Percentiles rank a stretch among this genome's conserved stretches.
Evolutionary conservation across 441 rosid species (phyloP).

Genomic region (Arabidopsis hybrid): DNA sequence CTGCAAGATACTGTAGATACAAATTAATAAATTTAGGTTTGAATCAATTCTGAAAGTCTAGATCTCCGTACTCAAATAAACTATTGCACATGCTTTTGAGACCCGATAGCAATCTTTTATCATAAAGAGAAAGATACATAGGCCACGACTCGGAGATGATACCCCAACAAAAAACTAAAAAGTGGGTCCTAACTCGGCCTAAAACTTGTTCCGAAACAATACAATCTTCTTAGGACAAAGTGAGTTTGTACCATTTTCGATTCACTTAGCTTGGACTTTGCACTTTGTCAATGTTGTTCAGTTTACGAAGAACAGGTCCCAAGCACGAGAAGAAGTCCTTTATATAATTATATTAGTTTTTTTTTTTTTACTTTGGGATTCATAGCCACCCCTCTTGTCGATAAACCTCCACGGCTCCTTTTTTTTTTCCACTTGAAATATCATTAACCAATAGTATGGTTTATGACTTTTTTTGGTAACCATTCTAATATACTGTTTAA

Average conservation of each 20-base stretch:
- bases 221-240: constrained; percentile 40
- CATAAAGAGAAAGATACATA: constrained; percentile 5
- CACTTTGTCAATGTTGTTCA: constrained; percentile 38
- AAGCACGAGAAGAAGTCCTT: constrained; percentile 42
- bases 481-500: not conserved
- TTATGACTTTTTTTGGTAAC: not conserved
- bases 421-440: not conserved
- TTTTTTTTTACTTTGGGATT: constrained; percentile 22
- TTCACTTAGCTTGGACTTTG: constrained; percentile 39
- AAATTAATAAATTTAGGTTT: constrained; percentile 20
- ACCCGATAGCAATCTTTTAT: not conserved
- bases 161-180: constrained; percentile 26
- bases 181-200: constrained; percentile 31
- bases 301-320: constrained; percentile 42
- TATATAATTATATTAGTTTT: not conserved
- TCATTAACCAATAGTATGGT: not conserved
- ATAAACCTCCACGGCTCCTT: constrained; percentile 19
- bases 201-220: constrained; percentile 24
- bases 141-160: constrained; percentile 22
- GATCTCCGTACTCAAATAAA: constrained; percentile 15
- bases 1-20: constrained; percentile 7
- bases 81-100: constrained; percentile 37
- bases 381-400: constrained; percentile 41
- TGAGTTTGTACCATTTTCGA: constrained; percentile 40
- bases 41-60: constrained; percentile 20